Evolutionary conservation across 495 filamentous ascomycete genomes (phyloP).

Genomic region (Apiosordaria backusii): DNA sequence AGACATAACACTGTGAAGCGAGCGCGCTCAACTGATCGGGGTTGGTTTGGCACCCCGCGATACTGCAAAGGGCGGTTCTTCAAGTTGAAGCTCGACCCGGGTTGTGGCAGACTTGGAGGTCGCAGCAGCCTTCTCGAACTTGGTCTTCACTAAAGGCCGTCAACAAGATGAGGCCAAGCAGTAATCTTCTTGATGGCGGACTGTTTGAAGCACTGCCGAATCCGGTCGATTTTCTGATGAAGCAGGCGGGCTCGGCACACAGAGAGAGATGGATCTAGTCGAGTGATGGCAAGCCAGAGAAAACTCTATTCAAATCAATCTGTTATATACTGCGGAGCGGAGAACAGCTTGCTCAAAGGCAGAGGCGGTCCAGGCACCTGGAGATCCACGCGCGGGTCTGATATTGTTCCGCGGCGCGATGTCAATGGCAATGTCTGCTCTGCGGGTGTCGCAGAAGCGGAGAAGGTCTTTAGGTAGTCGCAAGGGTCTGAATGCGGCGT

Average conservation of each 20-base stretch:
- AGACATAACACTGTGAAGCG: slow-evolving; percentile 40
- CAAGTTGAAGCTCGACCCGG: neutral
- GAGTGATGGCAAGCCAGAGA: neutral
- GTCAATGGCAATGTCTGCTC: neutral
- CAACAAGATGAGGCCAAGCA: neutral
- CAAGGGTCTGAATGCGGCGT: neutral
- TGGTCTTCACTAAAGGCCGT: neutral
- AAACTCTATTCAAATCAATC: neutral
- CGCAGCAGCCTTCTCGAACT: neutral
- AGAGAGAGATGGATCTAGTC: neutral
- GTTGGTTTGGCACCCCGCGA: slow-evolving; percentile 6
- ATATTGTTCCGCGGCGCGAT: neutral
- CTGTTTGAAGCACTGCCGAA: neutral
- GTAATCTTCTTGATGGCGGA: neutral
- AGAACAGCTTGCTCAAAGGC: neutral
- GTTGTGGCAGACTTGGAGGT: neutral
- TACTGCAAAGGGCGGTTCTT: slow-evolving; percentile 1
- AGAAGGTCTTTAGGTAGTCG: neutral
- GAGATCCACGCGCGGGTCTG: neutral
- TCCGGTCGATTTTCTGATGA: neutral
- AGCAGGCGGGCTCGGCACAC: neutral
- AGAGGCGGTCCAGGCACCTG: neutral
- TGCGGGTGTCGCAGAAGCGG: neutral
- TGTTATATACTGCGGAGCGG: neutral
- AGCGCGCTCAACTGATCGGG: slow-evolving; percentile 26